Evolutionary conservation across 2,329 filamentous ascomycete species (phyloP).

Genomic region (Microcyclospora pomicola): DNA sequence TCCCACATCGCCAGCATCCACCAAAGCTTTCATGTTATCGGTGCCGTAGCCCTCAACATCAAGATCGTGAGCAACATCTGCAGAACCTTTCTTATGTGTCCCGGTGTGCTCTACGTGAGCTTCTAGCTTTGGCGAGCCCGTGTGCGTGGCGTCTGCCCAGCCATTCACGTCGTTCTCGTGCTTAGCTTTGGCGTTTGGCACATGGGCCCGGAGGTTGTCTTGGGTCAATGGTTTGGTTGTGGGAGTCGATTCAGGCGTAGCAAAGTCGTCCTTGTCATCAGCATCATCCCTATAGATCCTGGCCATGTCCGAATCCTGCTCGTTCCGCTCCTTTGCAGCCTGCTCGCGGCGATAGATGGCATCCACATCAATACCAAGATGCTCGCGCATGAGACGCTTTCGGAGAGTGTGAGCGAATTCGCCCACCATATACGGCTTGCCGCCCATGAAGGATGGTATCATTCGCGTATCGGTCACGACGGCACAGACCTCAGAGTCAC

Average conservation of each 20-base stretch:
- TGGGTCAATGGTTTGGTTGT: constrained; percentile 10
- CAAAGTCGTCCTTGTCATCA: constrained; percentile 9
- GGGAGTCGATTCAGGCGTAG: constrained; percentile 24
- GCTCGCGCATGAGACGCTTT: constrained; percentile 88
- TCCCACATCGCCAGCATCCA: constrained; percentile 17
- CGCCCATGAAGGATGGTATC: constrained; percentile 83
- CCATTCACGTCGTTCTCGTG: constrained; percentile 7
- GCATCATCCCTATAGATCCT: constrained; percentile 20
- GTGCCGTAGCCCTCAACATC: constrained; percentile 67
- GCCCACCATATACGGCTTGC: constrained; percentile 75
- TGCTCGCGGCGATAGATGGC: constrained; percentile 43
- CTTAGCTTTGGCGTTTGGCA: constrained; percentile 4
- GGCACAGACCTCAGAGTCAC: constrained; percentile 85
- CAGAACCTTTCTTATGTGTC: not conserved
- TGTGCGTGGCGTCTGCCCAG: constrained; percentile 7
- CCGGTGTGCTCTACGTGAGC: not conserved
- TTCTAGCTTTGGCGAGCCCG: constrained; percentile 2
- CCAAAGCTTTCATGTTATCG: constrained; percentile 52
- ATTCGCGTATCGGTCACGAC: constrained; percentile 88
- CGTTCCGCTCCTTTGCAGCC: constrained; percentile 25
- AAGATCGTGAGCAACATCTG: constrained; percentile 39
- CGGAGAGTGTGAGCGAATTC: constrained; percentile 87
- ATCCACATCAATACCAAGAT: constrained; percentile 90
- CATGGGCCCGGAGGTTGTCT: constrained; percentile 12
- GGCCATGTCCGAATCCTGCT: constrained; percentile 46